phyloP scores from a whole-genome alignment of 2,329 filamentous ascomycete genomes.

The Cytospora mali region DNA sequence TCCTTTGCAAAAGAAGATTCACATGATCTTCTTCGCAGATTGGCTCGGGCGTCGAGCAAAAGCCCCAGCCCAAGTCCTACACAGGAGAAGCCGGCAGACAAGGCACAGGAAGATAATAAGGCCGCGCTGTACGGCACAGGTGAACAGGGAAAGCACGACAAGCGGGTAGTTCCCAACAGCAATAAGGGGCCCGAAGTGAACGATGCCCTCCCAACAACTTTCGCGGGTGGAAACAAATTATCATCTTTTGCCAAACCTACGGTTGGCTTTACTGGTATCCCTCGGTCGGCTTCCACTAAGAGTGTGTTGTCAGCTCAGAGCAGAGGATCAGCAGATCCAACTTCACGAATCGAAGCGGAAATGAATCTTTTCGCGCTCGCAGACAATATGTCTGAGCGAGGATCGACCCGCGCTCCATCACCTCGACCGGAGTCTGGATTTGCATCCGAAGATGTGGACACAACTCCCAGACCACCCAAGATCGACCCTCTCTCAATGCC shows the following conservation, averaged over 20 bases:
- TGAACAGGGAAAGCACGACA: background rate
- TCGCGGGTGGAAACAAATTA: slow-evolving; percentile 10
- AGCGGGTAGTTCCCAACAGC: background rate
- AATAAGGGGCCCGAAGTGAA: slow-evolving; percentile 12
- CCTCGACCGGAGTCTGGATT: slow-evolving; percentile 41
- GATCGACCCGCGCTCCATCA: slow-evolving; percentile 56
- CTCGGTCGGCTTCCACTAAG: slow-evolving; percentile 25
- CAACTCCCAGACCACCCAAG: slow-evolving; percentile 52
- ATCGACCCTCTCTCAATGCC: slow-evolving; percentile 51
- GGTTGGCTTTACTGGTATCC: slow-evolving; percentile 49
- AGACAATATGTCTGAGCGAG: slow-evolving; percentile 59
- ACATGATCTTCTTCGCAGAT: slow-evolving; percentile 51
- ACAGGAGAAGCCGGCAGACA: slow-evolving; percentile 33
- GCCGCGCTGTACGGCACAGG: background rate
- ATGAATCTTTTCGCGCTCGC: slow-evolving; percentile 57
- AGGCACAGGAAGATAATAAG: slow-evolving; percentile 26
- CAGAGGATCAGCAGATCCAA: slow-evolving; percentile 46
- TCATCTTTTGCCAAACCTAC: slow-evolving; percentile 39
- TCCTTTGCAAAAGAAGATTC: slow-evolving; percentile 43
- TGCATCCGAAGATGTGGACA: slow-evolving; percentile 37
- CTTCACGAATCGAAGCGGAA: slow-evolving; percentile 59
- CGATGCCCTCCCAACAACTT: background rate
- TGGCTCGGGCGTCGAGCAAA: slow-evolving; percentile 51
- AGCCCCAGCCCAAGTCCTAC: slow-evolving; percentile 43
- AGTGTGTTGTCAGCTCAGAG: slow-evolving; percentile 24